phyloP scores from a whole-genome alignment of 768 basidiomycete genomes.

The Candolleomyces efflorescens region DNA sequence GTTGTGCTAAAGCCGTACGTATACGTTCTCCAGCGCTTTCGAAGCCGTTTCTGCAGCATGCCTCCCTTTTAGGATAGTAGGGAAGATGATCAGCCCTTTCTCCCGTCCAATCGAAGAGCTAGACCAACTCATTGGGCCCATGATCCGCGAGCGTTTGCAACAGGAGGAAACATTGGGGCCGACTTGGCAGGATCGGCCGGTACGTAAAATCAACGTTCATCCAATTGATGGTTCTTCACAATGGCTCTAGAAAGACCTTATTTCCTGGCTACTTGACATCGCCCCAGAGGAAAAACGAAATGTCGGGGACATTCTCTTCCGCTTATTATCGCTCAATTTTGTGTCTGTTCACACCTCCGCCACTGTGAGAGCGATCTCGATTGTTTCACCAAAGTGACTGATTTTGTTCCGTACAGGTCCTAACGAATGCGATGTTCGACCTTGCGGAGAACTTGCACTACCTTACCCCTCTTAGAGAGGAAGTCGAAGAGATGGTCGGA shows the following conservation, averaged over 20 bases:
- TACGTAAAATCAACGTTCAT: too few relatives aligned
- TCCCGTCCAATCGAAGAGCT: not conserved
- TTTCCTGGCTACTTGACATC: slow-evolving; percentile 41
- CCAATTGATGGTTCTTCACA: not conserved
- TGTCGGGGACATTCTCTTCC: slow-evolving; percentile 16
- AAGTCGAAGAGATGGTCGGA: slow-evolving; percentile 22
- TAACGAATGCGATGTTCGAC: slow-evolving; percentile 25
- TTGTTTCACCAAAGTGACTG: not conserved
- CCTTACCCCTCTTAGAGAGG: slow-evolving; percentile 25
- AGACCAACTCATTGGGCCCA: slow-evolving; percentile 8
- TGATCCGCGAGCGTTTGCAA: slow-evolving; percentile 27
- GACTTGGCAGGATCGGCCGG: slow-evolving; percentile 29
- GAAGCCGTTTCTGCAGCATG: too few relatives aligned
- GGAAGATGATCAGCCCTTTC: not conserved
- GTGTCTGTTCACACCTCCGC: slow-evolving; percentile 38
- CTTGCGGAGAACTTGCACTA: slow-evolving; percentile 28
- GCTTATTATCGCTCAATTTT: slow-evolving; percentile 33
- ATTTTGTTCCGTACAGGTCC: slow-evolving; percentile 6
- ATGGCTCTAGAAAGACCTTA: slow-evolving; percentile 35
- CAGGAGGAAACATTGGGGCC: slow-evolving; percentile 22
- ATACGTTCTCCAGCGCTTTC: not conserved
- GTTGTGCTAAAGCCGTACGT: not conserved
- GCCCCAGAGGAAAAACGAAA: slow-evolving; percentile 27
- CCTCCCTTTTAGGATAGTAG: not conserved
- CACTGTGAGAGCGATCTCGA: slow-evolving; percentile 17